Evolutionary conservation across 2,329 filamentous ascomycete genomes (phyloP), one percentile per base, ranked within the genome.

Genomic region (Trichoderma aggressivum): DNA sequence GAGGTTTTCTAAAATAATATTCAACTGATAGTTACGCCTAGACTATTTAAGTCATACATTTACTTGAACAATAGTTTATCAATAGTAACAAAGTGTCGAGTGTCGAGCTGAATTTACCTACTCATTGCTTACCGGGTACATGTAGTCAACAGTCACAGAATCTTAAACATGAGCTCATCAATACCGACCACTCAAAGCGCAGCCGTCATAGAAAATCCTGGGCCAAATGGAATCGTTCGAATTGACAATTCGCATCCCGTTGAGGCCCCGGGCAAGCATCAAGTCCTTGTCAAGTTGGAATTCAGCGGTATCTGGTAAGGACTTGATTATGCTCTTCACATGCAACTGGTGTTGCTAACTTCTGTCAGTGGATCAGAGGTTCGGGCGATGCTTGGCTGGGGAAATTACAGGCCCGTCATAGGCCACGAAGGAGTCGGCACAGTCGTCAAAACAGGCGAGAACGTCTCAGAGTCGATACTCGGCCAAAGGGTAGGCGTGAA

Each of bases 401-500:
- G 76, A 5, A 68, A 73, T 0, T 80, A 80, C 43, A 80, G 58
- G 32, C 34, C 68, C 7, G 68, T 70, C 5, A 69, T 80, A 1
- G 78, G 79, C 5, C 79, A 80, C 16, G 79, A 80, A 71, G 79
- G 79, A 0, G 73, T 80, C 1, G 79, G 79, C 3, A 74, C 26
- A 0, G 75, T 80, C 1, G 76, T 79, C 2, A 75, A 75, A 21
- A 11, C 80, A 0, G 83, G 83, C 0, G 36, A 77, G 0, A 70
- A 70, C 0, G 82, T 79, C 0, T 70, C 77, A 0, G 7, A 72
- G 0, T 72, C 70, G 0, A 26, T 84, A 3, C 34, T 84, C 5
- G 76, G 76, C 1, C 79, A 79, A 24, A 72, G 80, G 2, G 83
- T 84, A 0, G 83, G 83, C 1, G 78, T 84, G 0, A 84, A 84